A percentile compares a stretch with the other conserved stretches of the same genome.
Conservation (phyloP, 2,329 filamentous ascomycete genomes). For the Stemphylium beticola region DNA sequence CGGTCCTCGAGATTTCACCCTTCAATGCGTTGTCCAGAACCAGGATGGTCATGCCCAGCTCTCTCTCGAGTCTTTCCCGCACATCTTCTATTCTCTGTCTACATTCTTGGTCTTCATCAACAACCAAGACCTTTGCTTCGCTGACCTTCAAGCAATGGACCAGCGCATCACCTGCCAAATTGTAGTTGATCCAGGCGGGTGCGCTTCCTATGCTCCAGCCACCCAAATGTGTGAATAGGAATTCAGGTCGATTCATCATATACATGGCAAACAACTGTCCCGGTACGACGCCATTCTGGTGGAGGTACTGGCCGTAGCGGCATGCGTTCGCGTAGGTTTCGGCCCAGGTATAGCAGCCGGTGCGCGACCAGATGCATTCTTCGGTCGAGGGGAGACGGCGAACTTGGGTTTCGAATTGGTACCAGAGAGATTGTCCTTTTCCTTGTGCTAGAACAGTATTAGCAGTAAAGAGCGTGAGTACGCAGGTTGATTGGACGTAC, state of each 20-base stretch:
- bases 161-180: conserved; percentile 67
- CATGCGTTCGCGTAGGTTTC: conserved; percentile 51
- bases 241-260: conserved; percentile 71
- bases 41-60: conserved; percentile 65
- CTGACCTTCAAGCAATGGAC: conserved; percentile 70
- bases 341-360: conserved; percentile 53
- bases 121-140: conserved; percentile 55
- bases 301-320: conserved; percentile 46
- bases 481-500: conserved; percentile 46
- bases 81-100: conserved; percentile 63
- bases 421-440: conserved; percentile 67
- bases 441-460: conserved; percentile 34
- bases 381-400: conserved; percentile 56
- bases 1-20: conserved; percentile 56
- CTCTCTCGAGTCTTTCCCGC: conserved; percentile 55
- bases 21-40: conserved; percentile 59
- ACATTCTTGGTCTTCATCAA: conserved; percentile 58
- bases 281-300: conserved; percentile 59
- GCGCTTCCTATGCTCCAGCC: conserved; percentile 70
- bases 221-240: conserved; percentile 69
- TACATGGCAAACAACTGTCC: conserved; percentile 70
- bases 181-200: conserved; percentile 74
- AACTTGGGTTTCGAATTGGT: conserved; percentile 66
- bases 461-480: neutral
- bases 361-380: conserved; percentile 71